Percentiles rank a stretch among this genome's conserved stretches.
These are phyloP conservation scores for Saccharomycopsis schoenii DNA, from an alignment of 805 yeast genomes.

Conservation along the genomic window DNA sequence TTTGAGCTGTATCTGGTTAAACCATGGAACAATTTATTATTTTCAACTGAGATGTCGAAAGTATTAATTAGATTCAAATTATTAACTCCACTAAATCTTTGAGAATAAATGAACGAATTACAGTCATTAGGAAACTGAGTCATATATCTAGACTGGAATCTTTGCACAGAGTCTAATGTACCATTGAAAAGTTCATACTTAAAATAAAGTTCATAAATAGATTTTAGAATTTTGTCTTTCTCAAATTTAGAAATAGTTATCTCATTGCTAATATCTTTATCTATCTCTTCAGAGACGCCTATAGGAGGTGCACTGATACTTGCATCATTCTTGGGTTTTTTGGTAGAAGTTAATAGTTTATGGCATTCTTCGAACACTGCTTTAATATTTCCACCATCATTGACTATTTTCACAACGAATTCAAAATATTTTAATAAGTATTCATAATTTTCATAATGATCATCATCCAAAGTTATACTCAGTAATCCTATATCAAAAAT, in stretches of 20 bases:
- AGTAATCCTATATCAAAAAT: constrained; percentile 76
- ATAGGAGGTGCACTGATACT: background rate
- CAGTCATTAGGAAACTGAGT: constrained; percentile 57
- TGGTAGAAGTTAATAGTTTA: constrained; percentile 33
- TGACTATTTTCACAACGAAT: constrained; percentile 58
- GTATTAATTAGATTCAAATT: constrained; percentile 22
- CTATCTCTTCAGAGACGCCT: background rate
- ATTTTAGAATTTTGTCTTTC: constrained; percentile 29
- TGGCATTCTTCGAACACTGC: constrained; percentile 74
- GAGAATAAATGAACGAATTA: constrained; percentile 10
- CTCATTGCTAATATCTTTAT: background rate
- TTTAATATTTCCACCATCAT: constrained; percentile 63
- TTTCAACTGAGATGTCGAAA: constrained; percentile 12
- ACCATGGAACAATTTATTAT: constrained; percentile 2
- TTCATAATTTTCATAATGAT: constrained; percentile 37
- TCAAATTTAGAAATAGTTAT: constrained; percentile 18
- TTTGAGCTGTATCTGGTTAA: constrained; percentile 6
- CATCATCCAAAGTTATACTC: constrained; percentile 25
- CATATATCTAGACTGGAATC: constrained; percentile 56
- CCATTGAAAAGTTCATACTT: constrained; percentile 62
- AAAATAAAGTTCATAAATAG: constrained; percentile 49
- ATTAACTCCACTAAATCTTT: constrained; percentile 12
- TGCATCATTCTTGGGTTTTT: constrained; percentile 19
- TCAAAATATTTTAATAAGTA: constrained; percentile 63
- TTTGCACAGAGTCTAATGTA: constrained; percentile 54